These are phyloP conservation scores for Metschnikowia proteae DNA, from an alignment of 805 yeast species.

Conservation along the genomic window DNA sequence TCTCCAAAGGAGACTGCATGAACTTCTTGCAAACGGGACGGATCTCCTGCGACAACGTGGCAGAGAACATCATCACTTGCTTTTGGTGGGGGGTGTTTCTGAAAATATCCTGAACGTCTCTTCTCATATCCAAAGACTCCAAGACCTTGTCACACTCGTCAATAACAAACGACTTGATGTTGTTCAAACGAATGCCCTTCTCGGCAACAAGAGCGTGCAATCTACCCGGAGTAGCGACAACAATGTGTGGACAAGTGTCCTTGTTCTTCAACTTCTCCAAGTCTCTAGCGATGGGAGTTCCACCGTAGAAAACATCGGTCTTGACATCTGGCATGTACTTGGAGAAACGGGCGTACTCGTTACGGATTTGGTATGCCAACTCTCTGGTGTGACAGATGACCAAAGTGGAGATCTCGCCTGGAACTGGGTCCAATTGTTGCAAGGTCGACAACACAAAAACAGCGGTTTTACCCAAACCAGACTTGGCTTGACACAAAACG, in stretches of 20 bases:
- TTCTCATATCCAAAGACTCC: constrained; percentile 90
- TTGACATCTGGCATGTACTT: constrained; percentile 97
- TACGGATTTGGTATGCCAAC: constrained; percentile 95
- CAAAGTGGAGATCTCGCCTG: constrained; percentile 92
- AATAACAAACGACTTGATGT: constrained; percentile 89
- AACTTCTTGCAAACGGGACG: constrained; percentile 96
- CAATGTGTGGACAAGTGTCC: constrained; percentile 93
- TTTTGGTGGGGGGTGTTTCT: constrained; percentile 97
- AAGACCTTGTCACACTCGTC: constrained; percentile 99
- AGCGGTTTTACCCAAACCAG: constrained; percentile 99
- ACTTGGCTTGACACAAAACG: constrained; percentile 97
- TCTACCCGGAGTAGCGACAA: constrained; percentile 98
- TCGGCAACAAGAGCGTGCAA: constrained; percentile 91
- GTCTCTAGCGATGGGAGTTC: constrained; percentile 81
- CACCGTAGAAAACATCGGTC: constrained; percentile 97
- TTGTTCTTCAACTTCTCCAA: constrained; percentile 83
- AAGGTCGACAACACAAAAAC: constrained; percentile 93
- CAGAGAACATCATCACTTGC: constrained; percentile 99
- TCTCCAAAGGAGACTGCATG: constrained; percentile 96
- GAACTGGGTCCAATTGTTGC: constrained; percentile 95
- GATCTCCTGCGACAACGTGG: constrained; percentile 89
- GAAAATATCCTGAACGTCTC: constrained; percentile 97
- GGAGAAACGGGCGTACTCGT: constrained; percentile 95
- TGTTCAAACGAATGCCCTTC: constrained; percentile 78
- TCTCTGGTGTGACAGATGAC: constrained; percentile 98